Conservation (phyloP, 2,329 filamentous ascomycete species). For the Aureobasidium mangrovei region DNA sequence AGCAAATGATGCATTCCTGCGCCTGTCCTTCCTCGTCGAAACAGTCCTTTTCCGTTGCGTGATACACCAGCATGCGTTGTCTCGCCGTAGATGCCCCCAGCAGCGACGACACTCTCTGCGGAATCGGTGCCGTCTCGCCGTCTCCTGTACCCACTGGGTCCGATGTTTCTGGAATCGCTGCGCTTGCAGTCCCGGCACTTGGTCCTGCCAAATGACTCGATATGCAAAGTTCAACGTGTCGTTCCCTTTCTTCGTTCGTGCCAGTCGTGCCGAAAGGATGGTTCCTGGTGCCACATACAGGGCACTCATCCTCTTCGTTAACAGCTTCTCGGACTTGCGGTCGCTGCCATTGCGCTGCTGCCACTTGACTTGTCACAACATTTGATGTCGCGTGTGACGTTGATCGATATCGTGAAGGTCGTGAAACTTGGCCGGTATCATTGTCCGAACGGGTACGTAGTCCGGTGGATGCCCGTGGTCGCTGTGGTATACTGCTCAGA, state of each 20-base stretch:
- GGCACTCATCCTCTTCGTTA: conserved; percentile 69
- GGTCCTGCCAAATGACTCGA: conserved; percentile 19
- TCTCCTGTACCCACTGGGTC: neutral
- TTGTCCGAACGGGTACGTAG: conserved; percentile 8
- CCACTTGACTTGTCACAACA: neutral
- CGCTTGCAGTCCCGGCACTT: conserved; percentile 11
- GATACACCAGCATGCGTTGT: conserved; percentile 43
- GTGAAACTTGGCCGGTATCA: neutral
- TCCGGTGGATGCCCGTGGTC: neutral
- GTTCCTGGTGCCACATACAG: conserved; percentile 60
- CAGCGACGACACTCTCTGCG: neutral
- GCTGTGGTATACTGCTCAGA: conserved; percentile 7
- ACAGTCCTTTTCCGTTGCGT: conserved; percentile 56
- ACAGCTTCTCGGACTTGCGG: neutral
- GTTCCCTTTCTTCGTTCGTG: conserved; percentile 12
- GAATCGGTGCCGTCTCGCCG: neutral
- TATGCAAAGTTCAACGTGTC: conserved; percentile 23
- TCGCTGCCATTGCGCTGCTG: neutral
- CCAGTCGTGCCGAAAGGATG: conserved; percentile 39
- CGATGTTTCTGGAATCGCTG: neutral
- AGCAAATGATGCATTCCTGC: conserved; percentile 55
- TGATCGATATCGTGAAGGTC: conserved; percentile 2
- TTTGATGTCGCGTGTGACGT: neutral
- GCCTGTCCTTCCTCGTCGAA: conserved; percentile 42
- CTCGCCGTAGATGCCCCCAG: conserved; percentile 14